Conservation (phyloP, 2,329 filamentous ascomycete species). For the Albophoma yamanashiensis region DNA sequence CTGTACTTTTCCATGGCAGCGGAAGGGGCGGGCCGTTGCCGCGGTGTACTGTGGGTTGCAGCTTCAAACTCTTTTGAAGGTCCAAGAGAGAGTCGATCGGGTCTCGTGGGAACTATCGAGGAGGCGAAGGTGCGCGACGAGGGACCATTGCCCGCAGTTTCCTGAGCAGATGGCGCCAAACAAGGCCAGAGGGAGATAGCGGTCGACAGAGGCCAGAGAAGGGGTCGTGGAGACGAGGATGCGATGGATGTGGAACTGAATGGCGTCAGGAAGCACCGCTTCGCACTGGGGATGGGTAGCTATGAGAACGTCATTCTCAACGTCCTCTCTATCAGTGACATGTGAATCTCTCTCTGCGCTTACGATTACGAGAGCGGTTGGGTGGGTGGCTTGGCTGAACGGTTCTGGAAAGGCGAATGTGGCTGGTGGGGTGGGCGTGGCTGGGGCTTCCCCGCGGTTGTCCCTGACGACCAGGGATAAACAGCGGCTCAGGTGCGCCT, state of each 20-base stretch:
- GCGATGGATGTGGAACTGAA: not conserved
- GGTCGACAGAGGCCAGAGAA: not conserved
- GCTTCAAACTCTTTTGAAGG: not conserved
- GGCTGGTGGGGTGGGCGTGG: not conserved
- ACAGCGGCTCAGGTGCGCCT: not conserved
- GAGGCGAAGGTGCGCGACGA: not conserved
- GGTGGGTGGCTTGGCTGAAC: not conserved
- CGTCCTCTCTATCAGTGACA: not conserved
- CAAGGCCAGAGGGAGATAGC: not conserved
- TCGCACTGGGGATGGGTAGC: not conserved
- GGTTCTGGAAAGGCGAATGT: not conserved
- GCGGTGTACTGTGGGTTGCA: not conserved
- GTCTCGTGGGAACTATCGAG: not conserved
- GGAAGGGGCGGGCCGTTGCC: not conserved
- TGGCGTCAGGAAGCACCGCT: not conserved
- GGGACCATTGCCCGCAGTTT: not conserved
- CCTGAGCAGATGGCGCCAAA: not conserved
- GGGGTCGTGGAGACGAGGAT: not conserved
- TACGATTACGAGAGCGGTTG: not conserved
- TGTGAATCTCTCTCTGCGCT: not conserved
- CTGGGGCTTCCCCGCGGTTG: not conserved
- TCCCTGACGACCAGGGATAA: slow-evolving; percentile 6
- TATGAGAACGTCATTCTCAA: not conserved
- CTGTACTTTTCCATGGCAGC: slow-evolving; percentile 82
- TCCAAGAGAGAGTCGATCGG: not conserved